These are phyloP conservation scores for Chlorencoelia australis DNA, from an alignment of 2,329 filamentous ascomycete genomes.

Conservation along the genomic window DNA sequence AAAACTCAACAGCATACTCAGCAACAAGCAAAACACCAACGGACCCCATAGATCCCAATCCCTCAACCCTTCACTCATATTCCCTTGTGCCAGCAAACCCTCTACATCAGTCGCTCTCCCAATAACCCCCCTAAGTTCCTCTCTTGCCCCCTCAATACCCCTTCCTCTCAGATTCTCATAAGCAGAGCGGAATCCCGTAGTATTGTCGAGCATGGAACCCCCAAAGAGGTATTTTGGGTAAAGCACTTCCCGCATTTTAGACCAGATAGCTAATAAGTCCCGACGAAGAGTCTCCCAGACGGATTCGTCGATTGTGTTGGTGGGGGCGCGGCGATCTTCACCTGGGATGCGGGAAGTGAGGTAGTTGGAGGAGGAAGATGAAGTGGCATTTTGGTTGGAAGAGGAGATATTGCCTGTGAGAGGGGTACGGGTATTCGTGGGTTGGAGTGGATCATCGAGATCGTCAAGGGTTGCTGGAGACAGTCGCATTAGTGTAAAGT, in stretches of 20 bases:
- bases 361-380: constrained; percentile 50
- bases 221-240: constrained; percentile 89
- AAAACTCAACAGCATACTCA: constrained; percentile 81
- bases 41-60: constrained; percentile 99
- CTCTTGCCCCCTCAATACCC: constrained; percentile 48
- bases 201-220: constrained; percentile 51
- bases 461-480: constrained; percentile 46
- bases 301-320: constrained; percentile 92
- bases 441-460: constrained; percentile 89
- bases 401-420: constrained; percentile 68
- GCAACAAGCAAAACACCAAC: constrained; percentile 80
- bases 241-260: constrained; percentile 94
- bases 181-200: constrained; percentile 46
- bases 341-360: constrained; percentile 84
- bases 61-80: constrained; percentile 80
- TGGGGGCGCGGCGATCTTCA: constrained; percentile 80
- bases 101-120: constrained; percentile 56
- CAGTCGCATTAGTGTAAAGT: constrained; percentile 9
- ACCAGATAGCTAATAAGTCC: constrained; percentile 88
- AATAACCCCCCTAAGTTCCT: constrained; percentile 51
- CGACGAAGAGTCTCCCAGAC: constrained; percentile 96
- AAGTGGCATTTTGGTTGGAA: neutral
- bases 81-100: constrained; percentile 46
- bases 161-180: constrained; percentile 51
- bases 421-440: constrained; percentile 59